Evolutionary conservation across 2,329 filamentous ascomycete genomes (phyloP).

Genomic region (Claviceps sorghi): DNA sequence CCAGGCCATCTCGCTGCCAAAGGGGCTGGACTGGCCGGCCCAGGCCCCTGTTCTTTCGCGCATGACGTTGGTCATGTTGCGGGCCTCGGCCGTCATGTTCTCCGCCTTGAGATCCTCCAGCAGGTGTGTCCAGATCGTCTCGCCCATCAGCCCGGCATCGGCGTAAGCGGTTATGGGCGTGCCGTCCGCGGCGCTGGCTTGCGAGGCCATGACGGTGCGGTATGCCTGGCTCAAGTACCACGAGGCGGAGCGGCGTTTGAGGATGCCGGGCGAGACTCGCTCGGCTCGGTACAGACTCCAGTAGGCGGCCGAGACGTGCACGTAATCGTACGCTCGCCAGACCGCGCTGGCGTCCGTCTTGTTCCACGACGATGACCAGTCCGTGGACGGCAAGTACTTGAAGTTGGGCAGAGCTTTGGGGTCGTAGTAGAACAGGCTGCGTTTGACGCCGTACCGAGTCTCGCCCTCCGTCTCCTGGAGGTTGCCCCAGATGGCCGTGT

Average conservation of each 20-base stretch:
- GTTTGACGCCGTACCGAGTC: constrained; percentile 25
- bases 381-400: constrained; percentile 25
- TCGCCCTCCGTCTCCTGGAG: background rate
- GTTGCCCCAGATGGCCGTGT: constrained; percentile 1
- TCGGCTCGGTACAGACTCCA: constrained; percentile 43
- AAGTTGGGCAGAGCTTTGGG: constrained; percentile 27
- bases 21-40: constrained; percentile 37
- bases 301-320: constrained; percentile 40
- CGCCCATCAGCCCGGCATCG: constrained; percentile 41
- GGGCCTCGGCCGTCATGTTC: constrained; percentile 23
- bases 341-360: constrained; percentile 27
- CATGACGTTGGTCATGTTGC: constrained; percentile 30
- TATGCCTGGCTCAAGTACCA: constrained; percentile 44
- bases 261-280: constrained; percentile 29
- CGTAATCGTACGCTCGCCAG: constrained; percentile 43
- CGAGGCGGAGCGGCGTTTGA: constrained; percentile 27
- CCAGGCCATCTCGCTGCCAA: constrained; percentile 48
- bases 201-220: constrained; percentile 20
- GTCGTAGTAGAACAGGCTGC: constrained; percentile 44
- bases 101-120: constrained; percentile 36
- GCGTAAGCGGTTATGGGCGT: constrained; percentile 28
- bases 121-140: constrained; percentile 41
- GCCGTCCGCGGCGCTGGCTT: background rate
- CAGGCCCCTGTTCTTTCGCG: constrained; percentile 32
- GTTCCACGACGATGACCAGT: constrained; percentile 41